These are phyloP conservation scores for Claviceps humidiphila DNA, from an alignment of 2,329 filamentous ascomycete species.

Conservation along the genomic window DNA sequence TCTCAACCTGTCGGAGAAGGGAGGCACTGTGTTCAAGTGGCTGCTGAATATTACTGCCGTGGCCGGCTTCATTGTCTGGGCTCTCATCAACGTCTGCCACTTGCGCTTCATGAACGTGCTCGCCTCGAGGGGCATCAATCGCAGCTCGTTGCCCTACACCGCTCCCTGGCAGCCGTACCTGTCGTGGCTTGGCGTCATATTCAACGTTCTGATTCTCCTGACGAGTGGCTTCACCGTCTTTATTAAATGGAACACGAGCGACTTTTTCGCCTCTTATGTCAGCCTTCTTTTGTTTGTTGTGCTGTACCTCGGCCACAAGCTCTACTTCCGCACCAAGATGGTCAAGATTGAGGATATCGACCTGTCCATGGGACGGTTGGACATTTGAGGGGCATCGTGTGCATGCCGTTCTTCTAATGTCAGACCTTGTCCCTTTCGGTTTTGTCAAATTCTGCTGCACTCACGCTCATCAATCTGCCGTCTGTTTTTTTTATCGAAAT, in stretches of 20 bases:
- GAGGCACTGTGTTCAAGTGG: constrained; percentile 55
- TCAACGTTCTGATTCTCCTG: constrained; percentile 49
- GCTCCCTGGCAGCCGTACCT: constrained; percentile 51
- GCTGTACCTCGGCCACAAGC: constrained; percentile 48
- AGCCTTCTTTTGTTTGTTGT: constrained; percentile 50
- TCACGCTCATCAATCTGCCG: too few relatives aligned
- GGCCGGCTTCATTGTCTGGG: constrained; percentile 59
- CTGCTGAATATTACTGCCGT: constrained; percentile 58
- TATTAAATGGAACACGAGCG: constrained; percentile 44
- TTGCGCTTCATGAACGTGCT: constrained; percentile 52
- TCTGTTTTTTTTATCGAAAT: too few relatives aligned
- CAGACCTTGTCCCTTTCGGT: too few relatives aligned
- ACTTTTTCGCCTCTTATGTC: constrained; percentile 53
- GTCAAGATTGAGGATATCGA: constrained; percentile 25
- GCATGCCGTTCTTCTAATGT: neutral
- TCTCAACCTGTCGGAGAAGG: constrained; percentile 48
- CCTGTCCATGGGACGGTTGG: constrained; percentile 10
- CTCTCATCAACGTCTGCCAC: constrained; percentile 50
- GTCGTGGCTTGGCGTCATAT: constrained; percentile 52
- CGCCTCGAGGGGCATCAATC: constrained; percentile 40
- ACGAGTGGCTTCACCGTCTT: constrained; percentile 60
- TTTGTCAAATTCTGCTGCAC: too few relatives aligned
- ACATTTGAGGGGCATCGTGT: neutral
- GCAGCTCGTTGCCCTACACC: constrained; percentile 44
- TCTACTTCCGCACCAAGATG: constrained; percentile 26